phyloP scores from a whole-genome alignment of 495 filamentous ascomycete species.

The Lineolata rhizophorae region DNA sequence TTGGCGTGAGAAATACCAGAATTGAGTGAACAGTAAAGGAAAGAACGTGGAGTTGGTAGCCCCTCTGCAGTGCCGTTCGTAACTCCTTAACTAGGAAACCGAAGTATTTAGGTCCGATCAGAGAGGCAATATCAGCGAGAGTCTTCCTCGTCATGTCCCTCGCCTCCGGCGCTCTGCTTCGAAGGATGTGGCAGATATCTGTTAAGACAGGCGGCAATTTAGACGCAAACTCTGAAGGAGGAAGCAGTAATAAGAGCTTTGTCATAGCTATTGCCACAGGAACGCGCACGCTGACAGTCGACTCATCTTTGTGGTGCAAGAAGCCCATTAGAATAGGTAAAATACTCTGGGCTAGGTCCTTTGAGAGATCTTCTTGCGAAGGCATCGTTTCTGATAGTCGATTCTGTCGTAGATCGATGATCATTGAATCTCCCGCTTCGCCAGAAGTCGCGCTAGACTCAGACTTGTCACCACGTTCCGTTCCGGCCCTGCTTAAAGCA shows the following conservation, averaged over 20 bases:
- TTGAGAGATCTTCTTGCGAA: constrained; percentile 40
- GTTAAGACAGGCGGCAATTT: constrained; percentile 64
- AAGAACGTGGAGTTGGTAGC: constrained; percentile 86
- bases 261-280: constrained; percentile 70
- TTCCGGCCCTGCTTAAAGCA: too few species aligned
- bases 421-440: too few species aligned
- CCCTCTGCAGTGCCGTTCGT: constrained; percentile 52
- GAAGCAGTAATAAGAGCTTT: constrained; percentile 65
- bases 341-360: constrained; percentile 51
- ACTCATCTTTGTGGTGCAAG: constrained; percentile 83
- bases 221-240: constrained; percentile 42
- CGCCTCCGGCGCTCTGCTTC: constrained; percentile 70
- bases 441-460: too few species aligned
- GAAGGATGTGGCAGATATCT: constrained; percentile 79
- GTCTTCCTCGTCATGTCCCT: constrained; percentile 80
- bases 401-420: too few species aligned
- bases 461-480: too few species aligned
- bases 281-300: constrained; percentile 73
- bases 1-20: constrained; percentile 49
- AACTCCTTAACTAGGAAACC: constrained; percentile 88
- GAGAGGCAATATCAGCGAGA: constrained; percentile 52
- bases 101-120: constrained; percentile 65
- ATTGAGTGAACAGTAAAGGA: constrained; percentile 92
- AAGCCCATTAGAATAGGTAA: constrained; percentile 56
- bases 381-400: constrained; percentile 46